A percentile compares a stretch with the other conserved stretches of the same genome.
Conservation (phyloP, 306 rosid species). For the Casuarina glauca region DNA sequence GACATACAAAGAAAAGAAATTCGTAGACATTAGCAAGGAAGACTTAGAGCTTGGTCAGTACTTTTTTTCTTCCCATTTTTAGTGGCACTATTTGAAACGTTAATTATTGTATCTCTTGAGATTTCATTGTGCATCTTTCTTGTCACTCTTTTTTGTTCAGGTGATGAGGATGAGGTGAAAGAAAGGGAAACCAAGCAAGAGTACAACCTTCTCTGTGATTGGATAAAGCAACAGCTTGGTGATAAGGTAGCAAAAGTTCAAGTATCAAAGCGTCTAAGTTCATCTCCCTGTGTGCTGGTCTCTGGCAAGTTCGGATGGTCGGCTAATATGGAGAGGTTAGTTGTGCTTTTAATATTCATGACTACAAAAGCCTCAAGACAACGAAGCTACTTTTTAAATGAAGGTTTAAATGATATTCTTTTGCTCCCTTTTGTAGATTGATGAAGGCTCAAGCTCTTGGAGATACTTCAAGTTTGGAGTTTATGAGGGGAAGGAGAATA, state of each 20-base stretch:
- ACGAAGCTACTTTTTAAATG: background rate
- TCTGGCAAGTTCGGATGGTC: slow-evolving; percentile 99
- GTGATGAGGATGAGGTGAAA: slow-evolving; percentile 90
- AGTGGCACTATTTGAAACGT: slow-evolving; percentile 2
- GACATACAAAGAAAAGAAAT: slow-evolving; percentile 91
- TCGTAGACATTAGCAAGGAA: slow-evolving; percentile 99
- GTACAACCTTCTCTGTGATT: slow-evolving; percentile 85
- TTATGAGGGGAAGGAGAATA: slow-evolving; percentile 98
- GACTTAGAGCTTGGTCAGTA: slow-evolving; percentile 89
- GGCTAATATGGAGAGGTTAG: slow-evolving; percentile 97
- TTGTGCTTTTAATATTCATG: background rate
- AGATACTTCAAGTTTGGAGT: slow-evolving; percentile 88
- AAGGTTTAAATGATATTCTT: background rate
- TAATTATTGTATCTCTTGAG: slow-evolving; percentile 5
- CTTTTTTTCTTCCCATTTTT: slow-evolving; percentile 1
- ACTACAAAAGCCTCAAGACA: background rate
- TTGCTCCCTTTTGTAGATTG: slow-evolving; percentile 53
- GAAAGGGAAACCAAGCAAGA: slow-evolving; percentile 86
- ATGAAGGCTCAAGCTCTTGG: slow-evolving; percentile 99
- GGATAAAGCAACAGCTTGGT: slow-evolving; percentile 98
- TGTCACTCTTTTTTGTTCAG: slow-evolving; percentile 39
- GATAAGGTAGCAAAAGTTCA: slow-evolving; percentile 95
- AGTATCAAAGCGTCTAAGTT: slow-evolving; percentile 91
- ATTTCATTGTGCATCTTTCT: slow-evolving; percentile 8
- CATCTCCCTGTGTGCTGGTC: slow-evolving; percentile 99